Evolutionary conservation across 2,329 filamentous ascomycete species (phyloP), one percentile per base, ranked within the genome.

Genomic region (Pseudocercospora musae): DNA sequence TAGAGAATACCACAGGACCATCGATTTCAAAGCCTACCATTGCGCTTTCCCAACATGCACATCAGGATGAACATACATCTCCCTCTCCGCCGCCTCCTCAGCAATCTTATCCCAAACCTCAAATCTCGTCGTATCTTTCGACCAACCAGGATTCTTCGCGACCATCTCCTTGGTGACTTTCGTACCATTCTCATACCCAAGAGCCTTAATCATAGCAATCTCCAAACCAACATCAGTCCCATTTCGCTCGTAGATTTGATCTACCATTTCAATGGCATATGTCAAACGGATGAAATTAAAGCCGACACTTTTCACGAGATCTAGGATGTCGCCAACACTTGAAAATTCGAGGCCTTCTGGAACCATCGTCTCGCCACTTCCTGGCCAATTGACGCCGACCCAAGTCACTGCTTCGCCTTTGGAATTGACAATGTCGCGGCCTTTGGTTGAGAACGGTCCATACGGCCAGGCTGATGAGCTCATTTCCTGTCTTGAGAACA

Each of bases 21-120:
- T 13, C 20, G 11, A 23, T 18, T 23, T 9, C 20, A 23, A 25
- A 42, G n/a, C 49, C 31, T 15, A 53, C 85, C 85, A 88, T 59
- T 77, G 77, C 1, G 79, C 85, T 52, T 78, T 79, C 9, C 83
- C 86, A 64, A 87, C 82, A 71, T 87, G 85, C 69, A 87, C 87
- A 72, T 87, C 85, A 0, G 87, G 76, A 64, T 86, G 82, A 4
- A 87, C 76, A 65, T 85, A 84, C 58, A 87, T 81, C 15, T 84
- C 70, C 66, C 86, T 65, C 64, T 66, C 59, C 11, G 66, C 66
- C 13, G 69, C 69, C 7, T 57, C 65, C 8, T 64, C 59, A 23
- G 69, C 67, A 58, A 70, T 67, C 9, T 57, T 58, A 37, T 67
- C 63, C 75, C 75, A 76, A 57, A 77, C 75, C 62, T 77, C 71